Percentiles rank a stretch among this genome's conserved stretches.
These are phyloP conservation scores for Phlebiopsis flavidoalba DNA, from an alignment of 768 basidiomycete genomes.

Conservation along the genomic window DNA sequence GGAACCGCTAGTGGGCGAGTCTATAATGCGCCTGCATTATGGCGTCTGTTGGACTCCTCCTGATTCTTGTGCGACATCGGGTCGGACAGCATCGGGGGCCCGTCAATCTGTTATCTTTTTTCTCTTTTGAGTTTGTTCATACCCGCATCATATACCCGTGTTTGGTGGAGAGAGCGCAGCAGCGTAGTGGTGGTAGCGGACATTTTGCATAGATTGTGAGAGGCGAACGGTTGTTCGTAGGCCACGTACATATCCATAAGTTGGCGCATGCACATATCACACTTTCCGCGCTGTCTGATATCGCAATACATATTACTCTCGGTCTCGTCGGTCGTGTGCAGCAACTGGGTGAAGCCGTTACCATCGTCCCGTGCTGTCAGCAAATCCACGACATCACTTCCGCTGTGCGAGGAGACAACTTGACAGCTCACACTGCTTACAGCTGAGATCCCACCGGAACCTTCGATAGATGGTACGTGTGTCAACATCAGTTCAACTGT, in stretches of 20 bases:
- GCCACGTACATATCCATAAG: too few species aligned
- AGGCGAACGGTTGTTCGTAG: too few species aligned
- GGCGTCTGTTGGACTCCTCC: constrained; percentile 21
- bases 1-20: constrained; percentile 21
- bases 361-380: background rate
- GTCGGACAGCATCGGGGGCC: background rate
- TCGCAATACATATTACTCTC: too few species aligned
- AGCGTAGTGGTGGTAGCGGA: too few species aligned
- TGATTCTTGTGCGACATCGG: background rate
- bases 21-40: constrained; percentile 27
- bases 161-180: background rate
- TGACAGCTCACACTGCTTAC: background rate
- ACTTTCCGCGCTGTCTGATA: too few species aligned
- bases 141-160: background rate
- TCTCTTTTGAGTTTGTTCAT: background rate
- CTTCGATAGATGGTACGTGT: background rate
- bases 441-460: background rate
- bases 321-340: too few species aligned
- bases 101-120: background rate
- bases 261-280: too few species aligned
- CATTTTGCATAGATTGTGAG: too few species aligned
- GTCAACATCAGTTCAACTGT: background rate
- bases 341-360: too few species aligned
- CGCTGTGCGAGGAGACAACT: background rate
- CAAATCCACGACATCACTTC: background rate